Evolutionary conservation across 208 protist genomes (phyloP).

Genomic region (Angomonas deanei): DNA sequence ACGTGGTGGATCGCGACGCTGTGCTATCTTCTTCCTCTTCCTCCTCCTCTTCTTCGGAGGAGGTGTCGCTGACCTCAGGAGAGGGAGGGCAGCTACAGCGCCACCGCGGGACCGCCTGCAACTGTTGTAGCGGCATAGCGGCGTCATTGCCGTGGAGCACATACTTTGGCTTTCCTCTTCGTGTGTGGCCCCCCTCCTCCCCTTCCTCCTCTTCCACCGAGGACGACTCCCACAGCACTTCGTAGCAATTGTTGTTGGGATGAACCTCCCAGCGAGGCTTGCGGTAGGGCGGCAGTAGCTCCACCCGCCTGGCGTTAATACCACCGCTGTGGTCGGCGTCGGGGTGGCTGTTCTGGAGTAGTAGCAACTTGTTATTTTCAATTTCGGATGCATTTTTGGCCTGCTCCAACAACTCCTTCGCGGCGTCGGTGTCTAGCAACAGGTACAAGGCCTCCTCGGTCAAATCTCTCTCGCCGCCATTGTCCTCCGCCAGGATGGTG

Average conservation of each 20-base stretch:
- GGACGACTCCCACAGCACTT: constrained; percentile 5
- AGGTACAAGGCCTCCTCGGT: neutral
- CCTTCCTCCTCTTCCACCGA: neutral
- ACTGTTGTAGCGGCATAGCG: too few species aligned
- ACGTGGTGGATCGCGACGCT: neutral
- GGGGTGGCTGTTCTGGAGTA: neutral
- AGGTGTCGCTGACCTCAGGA: neutral
- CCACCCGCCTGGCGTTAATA: neutral
- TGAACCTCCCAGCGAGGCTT: neutral
- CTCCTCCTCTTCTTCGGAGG: constrained; percentile 1
- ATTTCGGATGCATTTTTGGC: neutral
- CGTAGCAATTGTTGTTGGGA: neutral
- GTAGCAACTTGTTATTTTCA: neutral
- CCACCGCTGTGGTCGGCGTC: neutral
- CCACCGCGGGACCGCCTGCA: neutral
- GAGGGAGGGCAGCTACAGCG: neutral
- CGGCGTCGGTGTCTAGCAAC: neutral
- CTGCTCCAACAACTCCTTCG: neutral
- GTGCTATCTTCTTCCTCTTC: constrained; percentile 3
- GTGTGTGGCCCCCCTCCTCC: neutral
- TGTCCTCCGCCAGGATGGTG: neutral
- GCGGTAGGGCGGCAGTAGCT: neutral
- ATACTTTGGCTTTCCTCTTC: too few species aligned
- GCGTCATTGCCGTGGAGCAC: too few species aligned
- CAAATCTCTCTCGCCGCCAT: neutral